These are phyloP conservation scores for Diplocarpon rosae DNA, from an alignment of 2,329 filamentous ascomycete species.

Conservation along the genomic window DNA sequence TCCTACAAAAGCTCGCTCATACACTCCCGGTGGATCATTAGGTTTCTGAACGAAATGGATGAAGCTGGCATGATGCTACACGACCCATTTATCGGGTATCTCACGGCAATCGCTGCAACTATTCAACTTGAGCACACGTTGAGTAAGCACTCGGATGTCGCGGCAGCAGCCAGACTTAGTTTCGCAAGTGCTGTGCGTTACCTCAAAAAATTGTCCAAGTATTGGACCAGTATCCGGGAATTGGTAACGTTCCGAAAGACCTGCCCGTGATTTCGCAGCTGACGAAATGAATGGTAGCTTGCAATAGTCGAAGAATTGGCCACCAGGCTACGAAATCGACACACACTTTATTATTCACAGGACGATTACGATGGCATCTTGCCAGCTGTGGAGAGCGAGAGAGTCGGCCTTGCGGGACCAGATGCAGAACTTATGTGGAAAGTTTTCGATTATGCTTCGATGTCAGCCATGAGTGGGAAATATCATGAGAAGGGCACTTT, in stretches of 20 bases:
- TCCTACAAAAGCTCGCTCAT: conserved; percentile 16
- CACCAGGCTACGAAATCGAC: conserved; percentile 10
- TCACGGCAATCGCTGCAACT: conserved; percentile 13
- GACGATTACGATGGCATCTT: conserved; percentile 16
- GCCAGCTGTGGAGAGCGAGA: conserved; percentile 11
- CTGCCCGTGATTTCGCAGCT: no score
- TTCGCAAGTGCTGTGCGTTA: conserved; percentile 11
- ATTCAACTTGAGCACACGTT: conserved; percentile 15
- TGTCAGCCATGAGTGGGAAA: conserved; percentile 8
- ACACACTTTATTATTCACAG: conserved; percentile 14
- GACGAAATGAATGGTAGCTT: conserved; percentile 3
- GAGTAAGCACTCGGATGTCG: conserved; percentile 13
- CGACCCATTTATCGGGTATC: conserved; percentile 16
- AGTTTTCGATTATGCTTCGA: conserved; percentile 14
- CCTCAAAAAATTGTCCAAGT: conserved; percentile 11
- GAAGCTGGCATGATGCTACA: conserved; percentile 17
- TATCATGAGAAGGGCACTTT: not conserved
- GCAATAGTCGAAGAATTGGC: conserved; percentile 13
- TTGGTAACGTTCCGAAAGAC: conserved; percentile 3
- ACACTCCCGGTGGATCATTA: conserved; percentile 15
- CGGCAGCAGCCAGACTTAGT: conserved; percentile 12
- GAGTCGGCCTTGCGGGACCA: conserved; percentile 11
- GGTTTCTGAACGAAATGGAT: conserved; percentile 15
- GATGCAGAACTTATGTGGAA: conserved; percentile 15
- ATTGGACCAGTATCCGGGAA: conserved; percentile 13